Conservation (phyloP, 2,329 filamentous ascomycete genomes). For the Fusarium subtropicale region DNA sequence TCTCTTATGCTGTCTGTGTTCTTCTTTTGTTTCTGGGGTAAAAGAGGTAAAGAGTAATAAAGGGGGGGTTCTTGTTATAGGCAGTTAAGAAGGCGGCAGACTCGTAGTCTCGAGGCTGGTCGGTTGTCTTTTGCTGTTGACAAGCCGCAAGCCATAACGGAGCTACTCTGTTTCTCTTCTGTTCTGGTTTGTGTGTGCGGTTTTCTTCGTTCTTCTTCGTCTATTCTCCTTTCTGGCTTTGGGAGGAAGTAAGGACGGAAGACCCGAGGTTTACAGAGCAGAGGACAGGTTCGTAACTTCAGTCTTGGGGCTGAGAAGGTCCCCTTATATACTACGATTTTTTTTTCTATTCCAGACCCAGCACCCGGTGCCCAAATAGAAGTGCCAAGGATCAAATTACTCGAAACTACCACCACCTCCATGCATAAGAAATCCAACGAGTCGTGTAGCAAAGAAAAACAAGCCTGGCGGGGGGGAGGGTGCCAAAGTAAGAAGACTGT, state of each 20-base stretch:
- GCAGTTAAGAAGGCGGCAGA: slow-evolving; percentile 47
- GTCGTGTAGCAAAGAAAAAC: slow-evolving; percentile 15
- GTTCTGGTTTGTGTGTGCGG: slow-evolving; percentile 10
- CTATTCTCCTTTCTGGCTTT: slow-evolving; percentile 12
- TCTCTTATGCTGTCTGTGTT: slow-evolving; percentile 17
- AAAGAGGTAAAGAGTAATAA: not conserved
- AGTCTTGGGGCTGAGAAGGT: slow-evolving; percentile 25
- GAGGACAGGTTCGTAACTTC: slow-evolving; percentile 13
- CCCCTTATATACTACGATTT: slow-evolving; percentile 35
- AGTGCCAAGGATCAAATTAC: slow-evolving; percentile 29
- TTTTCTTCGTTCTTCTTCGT: slow-evolving; percentile 23
- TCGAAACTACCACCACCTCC: slow-evolving; percentile 26
- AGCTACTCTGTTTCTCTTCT: slow-evolving; percentile 24
- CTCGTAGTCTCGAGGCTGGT: slow-evolving; percentile 44
- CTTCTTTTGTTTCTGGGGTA: not conserved
- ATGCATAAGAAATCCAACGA: slow-evolving; percentile 32
- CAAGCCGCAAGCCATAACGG: slow-evolving; percentile 47
- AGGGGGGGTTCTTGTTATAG: slow-evolving; percentile 38
- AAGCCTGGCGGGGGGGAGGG: slow-evolving; percentile 23
- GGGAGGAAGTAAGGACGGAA: slow-evolving; percentile 1
- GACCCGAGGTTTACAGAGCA: slow-evolving; percentile 22
- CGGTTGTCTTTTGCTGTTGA: slow-evolving; percentile 44
- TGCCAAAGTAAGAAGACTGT: slow-evolving; percentile 33
- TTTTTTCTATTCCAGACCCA: slow-evolving; percentile 11
- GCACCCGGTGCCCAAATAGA: slow-evolving; percentile 15